Percentiles rank a stretch among this genome's conserved stretches.
These are phyloP conservation scores for Colletotrichum karsti DNA, from an alignment of 2,329 filamentous ascomycete genomes.

Conservation along the genomic window DNA sequence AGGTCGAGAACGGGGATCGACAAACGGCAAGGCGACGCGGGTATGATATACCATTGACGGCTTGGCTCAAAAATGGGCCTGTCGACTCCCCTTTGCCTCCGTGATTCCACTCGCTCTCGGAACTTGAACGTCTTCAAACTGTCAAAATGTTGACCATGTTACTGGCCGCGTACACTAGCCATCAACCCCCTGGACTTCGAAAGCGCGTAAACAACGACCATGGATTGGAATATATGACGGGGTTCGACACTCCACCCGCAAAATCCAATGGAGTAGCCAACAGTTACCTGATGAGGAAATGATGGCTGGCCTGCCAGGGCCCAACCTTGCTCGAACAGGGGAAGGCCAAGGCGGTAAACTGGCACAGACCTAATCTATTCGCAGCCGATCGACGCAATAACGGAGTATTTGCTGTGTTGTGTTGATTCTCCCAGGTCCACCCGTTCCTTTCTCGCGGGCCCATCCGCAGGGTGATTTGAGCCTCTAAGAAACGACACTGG, in stretches of 20 bases:
- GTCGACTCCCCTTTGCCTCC: background rate
- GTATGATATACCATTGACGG: constrained; percentile 6
- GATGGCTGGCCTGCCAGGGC: constrained; percentile 4
- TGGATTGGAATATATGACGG: constrained; percentile 10
- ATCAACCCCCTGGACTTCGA: background rate
- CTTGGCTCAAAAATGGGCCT: background rate
- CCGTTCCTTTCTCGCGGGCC: background rate
- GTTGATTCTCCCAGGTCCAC: constrained; percentile 19
- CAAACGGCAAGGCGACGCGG: background rate
- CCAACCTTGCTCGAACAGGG: background rate
- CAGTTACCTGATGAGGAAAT: constrained; percentile 6
- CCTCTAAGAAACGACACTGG: background rate
- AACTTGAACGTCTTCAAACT: background rate
- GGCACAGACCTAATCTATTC: constrained; percentile 19
- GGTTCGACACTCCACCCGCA: constrained; percentile 5
- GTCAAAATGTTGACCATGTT: background rate
- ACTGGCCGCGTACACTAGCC: constrained; percentile 1
- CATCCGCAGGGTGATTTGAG: background rate
- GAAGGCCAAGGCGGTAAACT: background rate
- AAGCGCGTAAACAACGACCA: constrained; percentile 18
- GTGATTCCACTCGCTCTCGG: background rate
- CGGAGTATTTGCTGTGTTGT: constrained; percentile 14
- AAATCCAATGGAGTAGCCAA: constrained; percentile 8
- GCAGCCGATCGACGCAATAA: constrained; percentile 20
- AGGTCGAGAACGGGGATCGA: background rate